These are phyloP conservation scores for Beauveria brongniartii DNA, from an alignment of 2,329 filamentous ascomycete genomes.

Conservation along the genomic window DNA sequence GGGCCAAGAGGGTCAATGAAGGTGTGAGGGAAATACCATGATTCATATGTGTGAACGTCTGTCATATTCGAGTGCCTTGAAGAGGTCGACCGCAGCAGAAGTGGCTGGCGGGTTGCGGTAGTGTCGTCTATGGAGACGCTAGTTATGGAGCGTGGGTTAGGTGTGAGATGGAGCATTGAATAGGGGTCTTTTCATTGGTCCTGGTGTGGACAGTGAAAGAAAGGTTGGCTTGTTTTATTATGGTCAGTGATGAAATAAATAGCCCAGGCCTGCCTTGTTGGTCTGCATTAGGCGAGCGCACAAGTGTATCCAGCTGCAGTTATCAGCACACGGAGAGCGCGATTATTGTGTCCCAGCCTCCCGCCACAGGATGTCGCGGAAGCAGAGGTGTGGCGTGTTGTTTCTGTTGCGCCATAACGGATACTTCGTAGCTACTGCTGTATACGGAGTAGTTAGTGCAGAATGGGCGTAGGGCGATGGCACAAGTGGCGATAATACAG, in stretches of 20 bases:
- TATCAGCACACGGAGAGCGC: no score
- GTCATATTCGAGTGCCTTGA: no score
- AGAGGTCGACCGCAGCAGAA: neutral
- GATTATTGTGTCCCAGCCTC: no score
- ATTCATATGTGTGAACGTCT: neutral
- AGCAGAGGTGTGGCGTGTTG: no score
- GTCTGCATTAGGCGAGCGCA: no score
- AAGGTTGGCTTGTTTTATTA: neutral
- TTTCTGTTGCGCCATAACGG: no score
- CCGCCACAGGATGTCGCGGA: no score
- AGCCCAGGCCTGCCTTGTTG: neutral
- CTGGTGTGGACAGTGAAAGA: neutral
- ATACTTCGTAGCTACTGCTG: no score
- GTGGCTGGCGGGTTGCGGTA: neutral
- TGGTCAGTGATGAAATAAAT: neutral
- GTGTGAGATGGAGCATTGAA: neutral
- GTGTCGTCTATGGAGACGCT: neutral
- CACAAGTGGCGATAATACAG: no score
- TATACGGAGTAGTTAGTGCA: no score
- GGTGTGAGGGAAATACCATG: slow-evolving; percentile 6
- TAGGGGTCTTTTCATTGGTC: slow-evolving; percentile 2
- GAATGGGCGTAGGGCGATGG: no score
- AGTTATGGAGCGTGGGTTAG: slow-evolving; percentile 2
- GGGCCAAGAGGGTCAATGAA: neutral
- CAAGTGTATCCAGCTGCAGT: no score